phyloP scores from a whole-genome alignment of 352 stramenopile genomes.

The Phytophthora cactorum region DNA sequence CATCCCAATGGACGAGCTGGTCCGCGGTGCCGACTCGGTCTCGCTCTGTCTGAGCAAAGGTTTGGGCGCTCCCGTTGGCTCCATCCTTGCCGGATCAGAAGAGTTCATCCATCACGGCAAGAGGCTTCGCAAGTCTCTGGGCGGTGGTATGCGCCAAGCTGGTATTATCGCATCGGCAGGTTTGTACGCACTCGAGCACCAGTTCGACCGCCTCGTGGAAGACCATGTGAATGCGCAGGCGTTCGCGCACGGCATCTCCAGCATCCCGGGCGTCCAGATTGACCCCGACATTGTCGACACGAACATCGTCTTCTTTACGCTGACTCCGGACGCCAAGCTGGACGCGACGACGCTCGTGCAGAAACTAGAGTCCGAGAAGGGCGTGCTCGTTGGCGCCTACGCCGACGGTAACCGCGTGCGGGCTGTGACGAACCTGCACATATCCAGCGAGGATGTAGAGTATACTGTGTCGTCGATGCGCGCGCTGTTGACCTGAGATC shows the following conservation, averaged over 20 bases:
- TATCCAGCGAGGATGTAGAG: slow-evolving; percentile 66
- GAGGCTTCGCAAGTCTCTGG: slow-evolving; percentile 95
- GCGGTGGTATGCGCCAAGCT: slow-evolving; percentile 97
- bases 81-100: slow-evolving; percentile 91
- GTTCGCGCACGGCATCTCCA: slow-evolving; percentile 68
- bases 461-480: slow-evolving; percentile 66
- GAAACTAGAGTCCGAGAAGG: slow-evolving; percentile 69
- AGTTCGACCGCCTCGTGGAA: slow-evolving; percentile 79
- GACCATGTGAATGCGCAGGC: slow-evolving; percentile 85
- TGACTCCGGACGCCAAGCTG: slow-evolving; percentile 66
- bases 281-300: slow-evolving; percentile 76
- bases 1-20: slow-evolving; percentile 77
- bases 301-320: slow-evolving; percentile 90
- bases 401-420: slow-evolving; percentile 65
- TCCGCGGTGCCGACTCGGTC: slow-evolving; percentile 89
- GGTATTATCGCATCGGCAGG: slow-evolving; percentile 94
- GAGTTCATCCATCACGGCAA: slow-evolving; percentile 91
- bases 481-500: slow-evolving; percentile 53
- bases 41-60: slow-evolving; percentile 97
- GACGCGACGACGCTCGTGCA: slow-evolving; percentile 56
- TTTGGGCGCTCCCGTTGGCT: slow-evolving; percentile 94
- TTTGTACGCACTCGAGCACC: slow-evolving; percentile 92
- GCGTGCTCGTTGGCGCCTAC: slow-evolving; percentile 76
- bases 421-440: slow-evolving; percentile 79
- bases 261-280: slow-evolving; percentile 73